These are phyloP conservation scores for Trichophyton simii DNA, from an alignment of 2,329 filamentous ascomycete species.

Conservation along the genomic window DNA sequence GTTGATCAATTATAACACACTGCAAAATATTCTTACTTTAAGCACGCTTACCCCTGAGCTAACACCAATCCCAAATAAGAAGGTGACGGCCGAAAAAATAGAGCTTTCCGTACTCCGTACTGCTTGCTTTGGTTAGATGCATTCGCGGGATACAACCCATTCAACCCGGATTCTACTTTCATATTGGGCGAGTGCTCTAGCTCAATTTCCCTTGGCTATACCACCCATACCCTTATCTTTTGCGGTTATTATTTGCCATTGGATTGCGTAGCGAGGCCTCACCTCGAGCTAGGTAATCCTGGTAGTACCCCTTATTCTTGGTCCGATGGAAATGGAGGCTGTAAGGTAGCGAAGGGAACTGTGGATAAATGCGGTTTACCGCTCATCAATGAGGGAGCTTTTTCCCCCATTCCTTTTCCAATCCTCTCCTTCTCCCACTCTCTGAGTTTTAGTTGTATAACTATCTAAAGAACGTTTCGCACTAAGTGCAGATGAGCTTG, in stretches of 20 bases:
- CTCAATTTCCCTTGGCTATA: too few species aligned
- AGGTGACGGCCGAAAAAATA: neutral
- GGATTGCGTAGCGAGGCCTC: neutral
- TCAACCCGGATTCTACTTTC: too few species aligned
- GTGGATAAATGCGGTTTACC: neutral
- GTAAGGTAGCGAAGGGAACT: too few species aligned
- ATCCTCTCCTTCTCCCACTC: neutral
- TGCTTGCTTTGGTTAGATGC: too few species aligned
- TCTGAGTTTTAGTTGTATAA: too few species aligned
- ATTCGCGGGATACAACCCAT: too few species aligned
- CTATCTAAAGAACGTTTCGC: too few species aligned
- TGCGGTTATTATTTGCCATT: neutral
- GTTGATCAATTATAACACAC: neutral
- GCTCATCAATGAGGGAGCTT: neutral
- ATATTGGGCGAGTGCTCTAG: too few species aligned
- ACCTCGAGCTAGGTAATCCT: neutral
- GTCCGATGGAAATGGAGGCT: too few species aligned
- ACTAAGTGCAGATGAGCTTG: too few species aligned
- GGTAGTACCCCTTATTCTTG: neutral
- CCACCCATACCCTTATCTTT: neutral
- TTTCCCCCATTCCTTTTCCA: neutral
- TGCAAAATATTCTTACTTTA: neutral
- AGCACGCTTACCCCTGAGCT: neutral
- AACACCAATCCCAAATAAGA: neutral
- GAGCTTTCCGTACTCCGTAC: neutral